A percentile compares a stretch with the other conserved stretches of the same genome.
Evolutionary conservation across 768 basidiomycete genomes (phyloP).

Genomic region (Boletus sp.): DNA sequence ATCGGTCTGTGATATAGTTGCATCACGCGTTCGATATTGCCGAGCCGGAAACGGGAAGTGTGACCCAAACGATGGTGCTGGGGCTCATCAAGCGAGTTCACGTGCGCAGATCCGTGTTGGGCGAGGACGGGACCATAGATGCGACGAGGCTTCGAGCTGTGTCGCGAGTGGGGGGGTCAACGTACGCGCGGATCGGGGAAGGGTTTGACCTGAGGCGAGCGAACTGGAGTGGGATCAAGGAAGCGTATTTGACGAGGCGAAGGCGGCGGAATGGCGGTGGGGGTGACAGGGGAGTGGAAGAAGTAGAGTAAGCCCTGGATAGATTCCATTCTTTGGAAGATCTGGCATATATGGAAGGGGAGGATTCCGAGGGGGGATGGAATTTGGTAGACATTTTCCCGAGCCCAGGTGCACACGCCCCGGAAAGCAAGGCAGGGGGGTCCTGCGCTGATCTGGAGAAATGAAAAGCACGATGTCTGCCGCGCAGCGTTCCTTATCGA

Average conservation of each 20-base stretch:
- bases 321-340: conserved; percentile 26
- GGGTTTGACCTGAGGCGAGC: conserved; percentile 46
- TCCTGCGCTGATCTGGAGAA: conserved; percentile 29
- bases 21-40: conserved; percentile 50
- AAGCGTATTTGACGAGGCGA: neutral
- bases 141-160: conserved; percentile 47
- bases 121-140: conserved; percentile 44
- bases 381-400: conserved; percentile 21
- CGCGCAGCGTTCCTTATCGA: conserved; percentile 30
- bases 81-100: conserved; percentile 56
- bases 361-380: conserved; percentile 16
- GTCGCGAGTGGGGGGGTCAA: conserved; percentile 48
- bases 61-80: conserved; percentile 47
- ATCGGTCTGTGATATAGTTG: conserved; percentile 37
- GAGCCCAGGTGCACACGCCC: conserved; percentile 19
- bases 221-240: conserved; percentile 34
- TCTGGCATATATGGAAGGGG: conserved; percentile 6
- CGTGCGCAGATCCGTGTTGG: conserved; percentile 48
- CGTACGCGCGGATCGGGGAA: conserved; percentile 48
- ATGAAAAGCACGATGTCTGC: conserved; percentile 18
- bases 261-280: conserved; percentile 9
- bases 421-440: conserved; percentile 18
- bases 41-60: conserved; percentile 34
- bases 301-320: conserved; percentile 6
- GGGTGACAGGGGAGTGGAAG: conserved; percentile 6